Percentiles rank a stretch among this genome's conserved stretches.
These are phyloP conservation scores for Coelastrella sp. DNA, from an alignment of 139 green algal genomes.

Conservation along the genomic window DNA sequence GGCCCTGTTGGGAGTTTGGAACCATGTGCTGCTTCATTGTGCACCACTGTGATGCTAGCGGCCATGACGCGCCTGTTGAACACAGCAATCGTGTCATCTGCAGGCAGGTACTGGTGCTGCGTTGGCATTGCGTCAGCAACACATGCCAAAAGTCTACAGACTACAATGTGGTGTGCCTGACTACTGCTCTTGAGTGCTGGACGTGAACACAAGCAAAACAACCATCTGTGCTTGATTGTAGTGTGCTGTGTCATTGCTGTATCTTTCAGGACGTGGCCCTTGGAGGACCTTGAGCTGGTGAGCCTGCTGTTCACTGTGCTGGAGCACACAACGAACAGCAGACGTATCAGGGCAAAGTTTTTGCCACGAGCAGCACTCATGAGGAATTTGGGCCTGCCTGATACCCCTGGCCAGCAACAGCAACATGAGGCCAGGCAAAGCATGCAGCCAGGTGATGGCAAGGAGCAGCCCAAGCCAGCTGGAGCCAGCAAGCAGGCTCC, in stretches of 20 bases:
- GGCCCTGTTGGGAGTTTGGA: no score
- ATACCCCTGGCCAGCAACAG: not conserved
- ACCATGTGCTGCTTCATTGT: no score
- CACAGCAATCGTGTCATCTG: no score
- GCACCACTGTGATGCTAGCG: no score
- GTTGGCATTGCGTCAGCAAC: no score
- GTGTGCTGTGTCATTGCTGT: not conserved
- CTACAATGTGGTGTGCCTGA: no score
- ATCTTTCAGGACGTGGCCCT: not conserved
- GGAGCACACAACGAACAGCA: constrained; percentile 34
- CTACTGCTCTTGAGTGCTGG: no score
- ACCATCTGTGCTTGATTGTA: not conserved
- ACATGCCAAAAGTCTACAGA: no score
- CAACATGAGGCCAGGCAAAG: not conserved
- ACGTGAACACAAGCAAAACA: no score
- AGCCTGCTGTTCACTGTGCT: constrained; percentile 42
- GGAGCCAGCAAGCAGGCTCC: not conserved
- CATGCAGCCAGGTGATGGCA: not conserved
- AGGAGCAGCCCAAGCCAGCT: not conserved
- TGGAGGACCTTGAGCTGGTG: constrained; percentile 38
- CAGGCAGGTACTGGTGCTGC: no score
- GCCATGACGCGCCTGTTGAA: no score
- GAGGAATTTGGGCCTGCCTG: not conserved
- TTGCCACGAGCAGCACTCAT: not conserved
- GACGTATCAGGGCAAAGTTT: constrained; percentile 11